Evolutionary conservation across 1,284 basidiomycete species (phyloP).

Genomic region (Mrakiaceae sp.): DNA sequence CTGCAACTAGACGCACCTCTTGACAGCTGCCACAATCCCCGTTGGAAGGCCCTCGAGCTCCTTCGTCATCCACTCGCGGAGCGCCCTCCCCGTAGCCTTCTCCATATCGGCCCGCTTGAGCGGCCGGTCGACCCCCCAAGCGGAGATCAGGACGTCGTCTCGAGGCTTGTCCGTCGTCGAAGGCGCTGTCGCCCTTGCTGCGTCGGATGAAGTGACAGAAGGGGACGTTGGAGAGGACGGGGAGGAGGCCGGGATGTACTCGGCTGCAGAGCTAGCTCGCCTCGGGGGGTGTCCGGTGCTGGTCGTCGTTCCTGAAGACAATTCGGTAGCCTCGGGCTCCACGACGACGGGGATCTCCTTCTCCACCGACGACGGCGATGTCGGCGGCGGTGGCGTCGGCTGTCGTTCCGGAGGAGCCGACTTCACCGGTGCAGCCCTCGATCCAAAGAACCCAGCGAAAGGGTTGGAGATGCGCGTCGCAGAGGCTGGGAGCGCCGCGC

Average conservation of each 20-base stretch:
- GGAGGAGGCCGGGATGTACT: conserved; percentile 1
- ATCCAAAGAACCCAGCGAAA: conserved; percentile 15
- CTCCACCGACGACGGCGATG: neutral
- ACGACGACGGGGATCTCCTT: too few species aligned
- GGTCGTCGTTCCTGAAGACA: neutral
- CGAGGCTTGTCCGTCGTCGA: conserved; percentile 18
- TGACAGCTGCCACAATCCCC: conserved; percentile 55
- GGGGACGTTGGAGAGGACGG: conserved; percentile 34
- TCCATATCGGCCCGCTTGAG: conserved; percentile 42
- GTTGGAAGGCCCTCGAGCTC: conserved; percentile 42
- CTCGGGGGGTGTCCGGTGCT: neutral
- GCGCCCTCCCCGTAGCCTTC: conserved; percentile 47
- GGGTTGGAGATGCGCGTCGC: conserved; percentile 15
- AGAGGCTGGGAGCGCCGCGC: conserved; percentile 5
- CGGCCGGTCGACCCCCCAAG: conserved; percentile 30
- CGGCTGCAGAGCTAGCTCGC: conserved; percentile 6
- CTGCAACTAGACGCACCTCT: conserved; percentile 25
- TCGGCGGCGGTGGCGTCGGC: neutral
- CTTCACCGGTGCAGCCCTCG: neutral
- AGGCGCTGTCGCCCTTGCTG: conserved; percentile 18
- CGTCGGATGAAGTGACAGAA: conserved; percentile 40
- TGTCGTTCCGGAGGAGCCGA: neutral
- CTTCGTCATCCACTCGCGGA: conserved; percentile 49
- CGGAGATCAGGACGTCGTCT: conserved; percentile 24
- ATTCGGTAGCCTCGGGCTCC: neutral